phyloP scores from a whole-genome alignment of 1,284 basidiomycete species.

The Cerioporus squamosus region DNA sequence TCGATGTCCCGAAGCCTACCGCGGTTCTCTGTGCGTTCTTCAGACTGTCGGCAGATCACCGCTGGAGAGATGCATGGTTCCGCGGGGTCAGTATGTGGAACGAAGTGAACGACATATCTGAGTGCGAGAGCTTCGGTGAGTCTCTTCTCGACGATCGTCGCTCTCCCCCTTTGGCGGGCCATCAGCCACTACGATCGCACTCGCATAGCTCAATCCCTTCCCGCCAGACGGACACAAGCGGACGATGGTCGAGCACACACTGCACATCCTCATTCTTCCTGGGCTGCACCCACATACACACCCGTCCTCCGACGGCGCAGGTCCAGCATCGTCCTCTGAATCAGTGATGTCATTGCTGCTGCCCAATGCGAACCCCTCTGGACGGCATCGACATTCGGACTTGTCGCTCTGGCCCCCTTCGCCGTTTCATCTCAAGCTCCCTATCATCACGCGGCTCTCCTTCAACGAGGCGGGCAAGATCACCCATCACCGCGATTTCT shows the following conservation, averaged over 20 bases:
- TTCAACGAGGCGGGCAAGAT: conserved; percentile 79
- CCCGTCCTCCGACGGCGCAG: neutral
- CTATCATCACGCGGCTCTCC: conserved; percentile 66
- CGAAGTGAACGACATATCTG: conserved; percentile 72
- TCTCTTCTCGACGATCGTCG: conserved; percentile 11
- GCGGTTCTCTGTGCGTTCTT: conserved; percentile 62
- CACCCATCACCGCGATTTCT: conserved; percentile 74
- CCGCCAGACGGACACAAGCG: conserved; percentile 67
- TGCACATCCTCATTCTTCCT: conserved; percentile 44
- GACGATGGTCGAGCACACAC: conserved; percentile 68
- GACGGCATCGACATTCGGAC: conserved; percentile 25
- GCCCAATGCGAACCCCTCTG: conserved; percentile 4
- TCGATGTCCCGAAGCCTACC: conserved; percentile 68
- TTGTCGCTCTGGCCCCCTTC: conserved; percentile 61
- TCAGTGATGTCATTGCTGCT: conserved; percentile 17
- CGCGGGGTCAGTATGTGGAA: conserved; percentile 69
- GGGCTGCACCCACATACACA: conserved; percentile 34
- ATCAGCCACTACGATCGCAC: too few relatives aligned
- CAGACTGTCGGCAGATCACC: conserved; percentile 42
- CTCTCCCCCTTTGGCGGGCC: too few relatives aligned
- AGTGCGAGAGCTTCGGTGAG: conserved; percentile 78
- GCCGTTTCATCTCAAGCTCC: conserved; percentile 71
- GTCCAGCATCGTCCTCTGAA: conserved; percentile 4
- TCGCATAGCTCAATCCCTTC: neutral
- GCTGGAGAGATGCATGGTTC: conserved; percentile 47